Percentiles rank a stretch among this genome's conserved stretches.
phyloP scores from a whole-genome alignment of 2,329 filamentous ascomycete genomes.

The Biscogniauxia sp. region DNA sequence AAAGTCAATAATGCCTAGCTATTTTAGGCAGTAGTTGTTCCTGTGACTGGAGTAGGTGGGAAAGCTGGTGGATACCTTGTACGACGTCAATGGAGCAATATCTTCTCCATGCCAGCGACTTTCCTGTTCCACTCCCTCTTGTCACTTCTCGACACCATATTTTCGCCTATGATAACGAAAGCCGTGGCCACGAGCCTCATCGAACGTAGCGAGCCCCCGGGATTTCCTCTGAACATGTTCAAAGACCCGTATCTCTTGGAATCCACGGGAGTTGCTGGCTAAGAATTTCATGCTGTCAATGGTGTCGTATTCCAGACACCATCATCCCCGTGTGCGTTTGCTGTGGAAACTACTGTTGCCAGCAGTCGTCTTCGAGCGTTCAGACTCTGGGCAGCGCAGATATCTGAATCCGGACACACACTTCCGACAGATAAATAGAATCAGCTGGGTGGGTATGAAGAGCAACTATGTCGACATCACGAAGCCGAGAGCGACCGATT shows the following conservation, averaged over 20 bases:
- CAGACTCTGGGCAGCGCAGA: background rate
- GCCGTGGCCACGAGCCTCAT: background rate
- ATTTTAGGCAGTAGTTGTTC: background rate
- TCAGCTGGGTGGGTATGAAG: background rate
- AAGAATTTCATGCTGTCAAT: background rate
- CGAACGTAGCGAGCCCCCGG: background rate
- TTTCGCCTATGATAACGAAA: background rate
- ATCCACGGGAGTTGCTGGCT: background rate
- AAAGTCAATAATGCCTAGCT: background rate
- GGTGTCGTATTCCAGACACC: background rate
- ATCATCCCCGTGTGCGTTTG: background rate
- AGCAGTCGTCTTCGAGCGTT: background rate
- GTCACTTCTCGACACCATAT: background rate
- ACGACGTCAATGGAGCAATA: background rate
- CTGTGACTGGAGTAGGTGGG: background rate
- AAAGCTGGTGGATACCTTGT: background rate
- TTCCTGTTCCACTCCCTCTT: background rate
- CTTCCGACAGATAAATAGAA: background rate
- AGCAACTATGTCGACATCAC: background rate
- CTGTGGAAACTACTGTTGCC: background rate
- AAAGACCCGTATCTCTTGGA: background rate
- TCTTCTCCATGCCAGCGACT: background rate
- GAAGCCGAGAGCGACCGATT: background rate
- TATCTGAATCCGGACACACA: background rate
- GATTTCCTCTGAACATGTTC: background rate